These are phyloP conservation scores for Naganishia cerealis DNA, from an alignment of 1,284 basidiomycete species.

Conservation along the genomic window DNA sequence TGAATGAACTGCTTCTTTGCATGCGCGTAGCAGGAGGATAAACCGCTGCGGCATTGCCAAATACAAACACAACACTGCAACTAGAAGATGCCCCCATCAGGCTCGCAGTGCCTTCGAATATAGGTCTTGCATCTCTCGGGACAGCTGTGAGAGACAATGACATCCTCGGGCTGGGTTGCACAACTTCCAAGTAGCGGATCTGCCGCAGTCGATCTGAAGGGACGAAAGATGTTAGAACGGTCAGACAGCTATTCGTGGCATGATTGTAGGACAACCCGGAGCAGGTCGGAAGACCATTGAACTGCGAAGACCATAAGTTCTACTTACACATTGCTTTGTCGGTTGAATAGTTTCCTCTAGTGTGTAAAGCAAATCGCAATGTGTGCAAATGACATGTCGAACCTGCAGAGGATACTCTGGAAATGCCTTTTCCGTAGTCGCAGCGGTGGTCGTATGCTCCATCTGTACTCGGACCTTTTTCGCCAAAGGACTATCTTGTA, in stretches of 20 bases:
- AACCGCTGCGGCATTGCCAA: background rate
- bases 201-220: conserved; percentile 24
- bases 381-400: conserved; percentile 9
- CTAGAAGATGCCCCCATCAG: background rate
- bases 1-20: too few relatives aligned
- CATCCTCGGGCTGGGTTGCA: conserved; percentile 17
- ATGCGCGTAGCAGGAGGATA: background rate
- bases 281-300: too few relatives aligned
- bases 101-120: conserved; percentile 11
- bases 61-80: background rate
- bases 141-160: background rate
- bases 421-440: background rate
- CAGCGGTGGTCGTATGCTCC: background rate
- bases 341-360: background rate
- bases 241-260: background rate
- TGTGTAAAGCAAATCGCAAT: conserved; percentile 15
- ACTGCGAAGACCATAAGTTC: background rate
- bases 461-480: background rate
- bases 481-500: background rate
- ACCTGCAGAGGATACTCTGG: background rate
- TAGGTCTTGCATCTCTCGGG: conserved; percentile 7
- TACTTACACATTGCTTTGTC: conserved; percentile 3
- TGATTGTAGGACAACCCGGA: too few relatives aligned
- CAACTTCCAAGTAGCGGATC: background rate
- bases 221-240: background rate